These are phyloP conservation scores for Garcia nutans DNA, from an alignment of 345 rosid genomes.

Conservation along the genomic window DNA sequence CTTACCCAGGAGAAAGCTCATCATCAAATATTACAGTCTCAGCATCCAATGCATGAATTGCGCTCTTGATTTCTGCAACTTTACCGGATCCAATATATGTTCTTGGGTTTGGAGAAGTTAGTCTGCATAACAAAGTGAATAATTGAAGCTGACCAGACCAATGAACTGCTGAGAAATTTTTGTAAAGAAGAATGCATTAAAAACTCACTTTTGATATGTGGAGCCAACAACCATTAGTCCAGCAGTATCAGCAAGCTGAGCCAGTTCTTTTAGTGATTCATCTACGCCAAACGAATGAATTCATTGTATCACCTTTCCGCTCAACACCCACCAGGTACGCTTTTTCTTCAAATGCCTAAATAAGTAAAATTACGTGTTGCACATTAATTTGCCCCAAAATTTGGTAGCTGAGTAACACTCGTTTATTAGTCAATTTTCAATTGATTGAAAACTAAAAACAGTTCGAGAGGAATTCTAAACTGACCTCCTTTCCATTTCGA, in stretches of 20 bases:
- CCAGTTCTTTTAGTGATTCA: conserved; percentile 83
- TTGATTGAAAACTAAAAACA: not conserved
- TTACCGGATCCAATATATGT: conserved; percentile 94
- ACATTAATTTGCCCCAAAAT: not conserved
- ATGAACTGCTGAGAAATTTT: not conserved
- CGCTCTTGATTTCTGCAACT: conserved; percentile 81
- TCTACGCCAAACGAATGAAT: conserved; percentile 63
- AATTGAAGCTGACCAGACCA: not conserved
- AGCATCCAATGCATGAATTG: conserved; percentile 62
- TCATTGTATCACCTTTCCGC: conserved; percentile 56
- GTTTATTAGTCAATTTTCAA: no score
- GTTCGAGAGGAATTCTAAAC: not conserved
- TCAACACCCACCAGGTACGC: conserved; percentile 82
- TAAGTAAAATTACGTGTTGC: not conserved
- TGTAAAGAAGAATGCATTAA: no score
- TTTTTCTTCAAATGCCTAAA: conserved; percentile 75
- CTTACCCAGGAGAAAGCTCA: conserved; percentile 95
- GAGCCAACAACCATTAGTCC: conserved; percentile 83
- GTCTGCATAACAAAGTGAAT: conserved; percentile 39
- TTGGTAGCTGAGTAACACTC: not conserved
- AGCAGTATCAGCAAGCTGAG: conserved; percentile 91
- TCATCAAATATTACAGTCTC: conserved; percentile 96
- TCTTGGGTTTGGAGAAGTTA: conserved; percentile 80
- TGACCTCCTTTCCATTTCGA: conserved; percentile 79
- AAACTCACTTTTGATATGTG: conserved; percentile 75